phyloP scores from a whole-genome alignment of 169 alveolate species.

The Eimeria zaria region DNA sequence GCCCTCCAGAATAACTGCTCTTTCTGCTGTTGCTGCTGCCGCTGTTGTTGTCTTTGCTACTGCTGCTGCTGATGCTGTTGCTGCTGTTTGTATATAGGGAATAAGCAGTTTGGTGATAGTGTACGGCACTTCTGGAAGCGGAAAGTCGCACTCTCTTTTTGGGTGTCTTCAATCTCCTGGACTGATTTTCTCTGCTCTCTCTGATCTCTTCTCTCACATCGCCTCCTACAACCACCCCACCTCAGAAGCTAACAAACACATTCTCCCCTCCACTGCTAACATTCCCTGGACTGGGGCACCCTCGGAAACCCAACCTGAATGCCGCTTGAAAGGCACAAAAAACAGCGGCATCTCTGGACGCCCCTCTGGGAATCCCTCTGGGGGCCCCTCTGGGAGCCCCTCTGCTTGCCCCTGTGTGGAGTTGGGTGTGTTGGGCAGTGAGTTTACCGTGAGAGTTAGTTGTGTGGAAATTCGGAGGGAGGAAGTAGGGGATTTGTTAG shows the following conservation, averaged over 20 bases:
- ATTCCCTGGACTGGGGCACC: not conserved
- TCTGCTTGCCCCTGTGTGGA: not conserved
- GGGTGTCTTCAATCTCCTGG: constrained; percentile 79
- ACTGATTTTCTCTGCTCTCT: constrained; percentile 21
- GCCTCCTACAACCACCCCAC: constrained; percentile 62
- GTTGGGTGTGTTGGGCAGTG: constrained; percentile 4
- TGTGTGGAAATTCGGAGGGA: constrained; percentile 53
- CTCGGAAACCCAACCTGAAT: not conserved
- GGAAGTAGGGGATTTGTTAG: constrained; percentile 63
- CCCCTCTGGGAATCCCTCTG: not conserved
- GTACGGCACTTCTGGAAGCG: constrained; percentile 60
- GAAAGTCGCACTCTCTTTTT: constrained; percentile 60
- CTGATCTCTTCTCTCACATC: constrained; percentile 70
- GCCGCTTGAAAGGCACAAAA: no score
- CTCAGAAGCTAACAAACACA: not conserved
- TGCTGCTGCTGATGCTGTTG: constrained; percentile 11
- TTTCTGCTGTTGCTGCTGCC: not conserved
- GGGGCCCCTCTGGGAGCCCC: not conserved
- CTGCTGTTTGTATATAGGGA: constrained; percentile 16
- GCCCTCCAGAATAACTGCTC: not conserved
- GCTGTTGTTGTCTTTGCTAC: not conserved
- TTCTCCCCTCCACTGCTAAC: not conserved
- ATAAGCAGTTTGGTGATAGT: constrained; percentile 74
- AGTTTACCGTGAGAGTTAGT: constrained; percentile 57
- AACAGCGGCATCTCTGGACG: not conserved